phyloP scores from a whole-genome alignment of 108 stramenopile genomes.

The Cyclotella sp. region DNA sequence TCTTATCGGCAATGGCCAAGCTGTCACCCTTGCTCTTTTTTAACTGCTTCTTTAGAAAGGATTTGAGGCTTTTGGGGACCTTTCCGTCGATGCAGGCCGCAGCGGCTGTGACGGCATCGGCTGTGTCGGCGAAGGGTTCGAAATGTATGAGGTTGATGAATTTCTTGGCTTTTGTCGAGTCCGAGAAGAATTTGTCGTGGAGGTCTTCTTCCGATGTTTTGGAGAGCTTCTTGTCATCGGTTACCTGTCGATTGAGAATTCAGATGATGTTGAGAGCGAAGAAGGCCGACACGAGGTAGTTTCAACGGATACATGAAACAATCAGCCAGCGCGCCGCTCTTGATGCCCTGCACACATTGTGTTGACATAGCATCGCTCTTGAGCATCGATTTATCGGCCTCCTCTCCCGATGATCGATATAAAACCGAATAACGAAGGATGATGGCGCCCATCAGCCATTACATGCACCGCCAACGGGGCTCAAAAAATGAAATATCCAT shows the following conservation, averaged over 20 bases:
- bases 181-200: constrained; percentile 88
- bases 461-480: not conserved
- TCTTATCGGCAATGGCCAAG: constrained; percentile 95
- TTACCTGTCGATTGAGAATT: constrained; percentile 16
- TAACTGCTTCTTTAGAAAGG: constrained; percentile 96
- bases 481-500: not conserved
- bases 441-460: not conserved
- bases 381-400: no score
- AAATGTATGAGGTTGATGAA: constrained; percentile 92
- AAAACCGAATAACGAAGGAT: no score
- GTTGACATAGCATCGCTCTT: no score
- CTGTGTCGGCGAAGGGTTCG: constrained; percentile 96
- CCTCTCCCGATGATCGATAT: no score
- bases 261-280: no score
- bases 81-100: constrained; percentile 95
- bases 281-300: no score
- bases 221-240: constrained; percentile 90
- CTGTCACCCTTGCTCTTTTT: constrained; percentile 88
- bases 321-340: no score
- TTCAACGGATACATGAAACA: no score
- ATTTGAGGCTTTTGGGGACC: constrained; percentile 92
- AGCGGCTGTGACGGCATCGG: constrained; percentile 97
- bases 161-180: constrained; percentile 76
- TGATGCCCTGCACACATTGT: no score
- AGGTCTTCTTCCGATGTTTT: constrained; percentile 88